Evolutionary conservation across 225 moss, liverwort and hornwort genomes (phyloP).

Genomic region (Ulota crispa): DNA sequence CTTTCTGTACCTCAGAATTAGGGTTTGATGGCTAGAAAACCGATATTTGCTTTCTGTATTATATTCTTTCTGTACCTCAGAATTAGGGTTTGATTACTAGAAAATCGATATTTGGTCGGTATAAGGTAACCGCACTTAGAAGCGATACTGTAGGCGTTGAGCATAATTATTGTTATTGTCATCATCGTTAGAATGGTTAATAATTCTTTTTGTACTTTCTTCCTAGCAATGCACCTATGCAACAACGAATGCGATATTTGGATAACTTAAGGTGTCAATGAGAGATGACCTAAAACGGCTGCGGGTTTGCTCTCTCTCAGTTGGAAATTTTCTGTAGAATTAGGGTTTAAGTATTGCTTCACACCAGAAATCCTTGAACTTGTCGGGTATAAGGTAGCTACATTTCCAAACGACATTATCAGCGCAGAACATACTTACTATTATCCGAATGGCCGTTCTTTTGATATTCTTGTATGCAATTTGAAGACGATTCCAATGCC

Average conservation of each 20-base stretch:
- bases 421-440: background rate
- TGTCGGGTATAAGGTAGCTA: background rate
- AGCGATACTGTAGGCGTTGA: background rate
- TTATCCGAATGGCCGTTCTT: background rate
- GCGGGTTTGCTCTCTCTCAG: background rate
- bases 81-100: constrained; percentile 1
- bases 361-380: background rate
- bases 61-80: background rate
- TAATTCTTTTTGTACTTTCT: no score
- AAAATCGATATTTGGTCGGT: constrained; percentile 1
- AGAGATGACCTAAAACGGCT: no score
- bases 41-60: background rate
- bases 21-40: background rate
- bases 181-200: background rate
- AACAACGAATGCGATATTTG: background rate
- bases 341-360: background rate
- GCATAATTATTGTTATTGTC: background rate
- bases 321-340: background rate
- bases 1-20: background rate
- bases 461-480: background rate
- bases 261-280: no score
- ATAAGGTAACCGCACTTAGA: background rate
- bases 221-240: background rate
- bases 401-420: background rate
- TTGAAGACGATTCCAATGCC: background rate